Conservation (phyloP, 345 rosid species). For the Moricandia arvensis region DNA sequence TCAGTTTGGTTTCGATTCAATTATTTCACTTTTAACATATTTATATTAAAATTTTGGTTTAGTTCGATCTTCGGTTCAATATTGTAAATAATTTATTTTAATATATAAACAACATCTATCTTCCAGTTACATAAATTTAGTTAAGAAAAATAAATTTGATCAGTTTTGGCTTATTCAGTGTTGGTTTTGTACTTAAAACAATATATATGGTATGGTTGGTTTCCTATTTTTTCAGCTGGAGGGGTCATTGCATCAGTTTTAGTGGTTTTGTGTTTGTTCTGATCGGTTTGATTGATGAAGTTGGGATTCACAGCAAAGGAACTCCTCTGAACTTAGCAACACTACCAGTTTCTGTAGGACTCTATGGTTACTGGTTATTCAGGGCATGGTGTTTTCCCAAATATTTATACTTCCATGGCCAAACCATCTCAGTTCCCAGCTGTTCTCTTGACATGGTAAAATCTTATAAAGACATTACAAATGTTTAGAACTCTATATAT, state of each 20-base stretch:
- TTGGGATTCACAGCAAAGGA: slow-evolving; percentile 66
- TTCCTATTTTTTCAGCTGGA: slow-evolving; percentile 54
- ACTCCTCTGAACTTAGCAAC: slow-evolving; percentile 59
- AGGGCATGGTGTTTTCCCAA: slow-evolving; percentile 97
- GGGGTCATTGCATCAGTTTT: slow-evolving; percentile 82
- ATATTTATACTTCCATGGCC: slow-evolving; percentile 91
- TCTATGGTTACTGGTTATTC: slow-evolving; percentile 94
- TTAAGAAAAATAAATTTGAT: not conserved
- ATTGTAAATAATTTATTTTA: not conserved
- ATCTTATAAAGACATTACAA: not conserved
- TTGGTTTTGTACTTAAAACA: not conserved
- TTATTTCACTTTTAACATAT: not conserved
- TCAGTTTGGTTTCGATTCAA: not conserved
- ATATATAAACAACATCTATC: not conserved
- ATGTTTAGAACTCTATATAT: not conserved
- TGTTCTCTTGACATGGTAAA: slow-evolving; percentile 73
- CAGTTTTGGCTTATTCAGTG: not conserved
- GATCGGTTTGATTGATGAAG: slow-evolving; percentile 75
- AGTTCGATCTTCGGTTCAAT: not conserved
- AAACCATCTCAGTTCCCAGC: slow-evolving; percentile 68
- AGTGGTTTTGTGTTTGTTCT: slow-evolving; percentile 80
- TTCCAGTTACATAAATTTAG: not conserved
- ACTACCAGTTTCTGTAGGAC: slow-evolving; percentile 88
- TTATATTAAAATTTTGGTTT: not conserved
- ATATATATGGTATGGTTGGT: not conserved